phyloP scores from a whole-genome alignment of 164 flowering plant genomes.

The Chimonanthus praecox region DNA sequence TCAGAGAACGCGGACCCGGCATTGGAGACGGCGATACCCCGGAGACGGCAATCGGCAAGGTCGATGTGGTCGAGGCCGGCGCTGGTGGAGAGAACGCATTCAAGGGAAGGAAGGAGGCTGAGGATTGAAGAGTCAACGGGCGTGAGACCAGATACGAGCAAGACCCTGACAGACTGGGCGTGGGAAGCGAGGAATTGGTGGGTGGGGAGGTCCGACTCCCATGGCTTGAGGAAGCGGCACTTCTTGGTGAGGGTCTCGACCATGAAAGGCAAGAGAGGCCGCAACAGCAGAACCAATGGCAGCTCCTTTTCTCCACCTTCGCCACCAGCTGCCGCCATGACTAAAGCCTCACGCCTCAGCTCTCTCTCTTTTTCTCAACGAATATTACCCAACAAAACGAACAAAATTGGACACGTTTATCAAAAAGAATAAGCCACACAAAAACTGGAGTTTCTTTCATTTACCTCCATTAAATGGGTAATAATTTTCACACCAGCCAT shows the following conservation, averaged over 20 bases:
- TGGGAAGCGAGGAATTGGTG: constrained; percentile 19
- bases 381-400: too few relatives aligned
- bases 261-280: neutral
- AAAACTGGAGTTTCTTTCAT: too few relatives aligned
- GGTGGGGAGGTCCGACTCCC: constrained; percentile 28
- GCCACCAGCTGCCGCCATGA: neutral
- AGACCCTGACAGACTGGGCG: constrained; percentile 21
- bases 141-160: neutral
- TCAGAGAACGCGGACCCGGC: constrained; percentile 35
- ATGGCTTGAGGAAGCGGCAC: constrained; percentile 22
- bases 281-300: constrained; percentile 2
- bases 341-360: too few relatives aligned
- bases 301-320: neutral
- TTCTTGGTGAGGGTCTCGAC: neutral
- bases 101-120: constrained; percentile 34
- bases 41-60: constrained; percentile 47
- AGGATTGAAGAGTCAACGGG: constrained; percentile 20
- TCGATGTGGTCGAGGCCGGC: constrained; percentile 64
- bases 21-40: constrained; percentile 40
- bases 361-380: too few relatives aligned
- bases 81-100: constrained; percentile 40
- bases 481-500: too few relatives aligned
- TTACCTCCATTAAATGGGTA: too few relatives aligned
- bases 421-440: too few relatives aligned
- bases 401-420: too few relatives aligned